phyloP scores from a whole-genome alignment of 73 alveolate genomes.

The Loxodes magnus region DNA sequence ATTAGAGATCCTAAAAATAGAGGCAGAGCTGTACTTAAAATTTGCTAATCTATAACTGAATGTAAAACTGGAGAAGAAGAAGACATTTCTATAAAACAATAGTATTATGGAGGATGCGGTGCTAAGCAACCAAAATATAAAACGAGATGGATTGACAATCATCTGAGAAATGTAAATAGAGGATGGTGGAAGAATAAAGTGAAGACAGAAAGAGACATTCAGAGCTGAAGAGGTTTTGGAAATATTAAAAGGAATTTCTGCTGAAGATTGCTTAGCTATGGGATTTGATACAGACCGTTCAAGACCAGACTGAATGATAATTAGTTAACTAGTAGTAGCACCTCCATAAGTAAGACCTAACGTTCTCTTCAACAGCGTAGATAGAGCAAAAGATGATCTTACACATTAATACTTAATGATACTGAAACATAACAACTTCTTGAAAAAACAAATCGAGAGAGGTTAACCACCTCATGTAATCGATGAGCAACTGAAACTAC shows the following conservation, averaged over 20 bases:
- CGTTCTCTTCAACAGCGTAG: conserved; percentile 52
- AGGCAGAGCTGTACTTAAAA: conserved; percentile 39
- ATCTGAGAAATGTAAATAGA: conserved; percentile 21
- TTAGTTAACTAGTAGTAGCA: conserved; percentile 75
- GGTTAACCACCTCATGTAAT: conserved; percentile 51
- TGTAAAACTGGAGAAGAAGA: conserved; percentile 40
- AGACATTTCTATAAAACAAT: conserved; percentile 16
- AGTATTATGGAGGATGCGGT: conserved; percentile 55
- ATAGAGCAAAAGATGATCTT: conserved; percentile 85
- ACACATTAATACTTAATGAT: conserved; percentile 80
- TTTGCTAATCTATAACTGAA: conserved; percentile 42
- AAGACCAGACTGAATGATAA: conserved; percentile 84
- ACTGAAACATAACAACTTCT: conserved; percentile 47
- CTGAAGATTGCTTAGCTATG: conserved; percentile 43
- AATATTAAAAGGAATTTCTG: conserved; percentile 44
- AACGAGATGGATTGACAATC: conserved; percentile 39
- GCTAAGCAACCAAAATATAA: conserved; percentile 53
- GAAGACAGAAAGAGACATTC: conserved; percentile 36
- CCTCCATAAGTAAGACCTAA: conserved; percentile 95
- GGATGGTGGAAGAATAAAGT: conserved; percentile 30
- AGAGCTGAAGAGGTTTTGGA: conserved; percentile 58
- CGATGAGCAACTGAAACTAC: conserved; percentile 42
- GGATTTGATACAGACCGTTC: conserved; percentile 75
- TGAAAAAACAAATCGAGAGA: conserved; percentile 19
- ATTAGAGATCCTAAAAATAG: conserved; percentile 58